phyloP scores from a whole-genome alignment of 1,284 basidiomycete species.

The Apiotrichum siamense region DNA sequence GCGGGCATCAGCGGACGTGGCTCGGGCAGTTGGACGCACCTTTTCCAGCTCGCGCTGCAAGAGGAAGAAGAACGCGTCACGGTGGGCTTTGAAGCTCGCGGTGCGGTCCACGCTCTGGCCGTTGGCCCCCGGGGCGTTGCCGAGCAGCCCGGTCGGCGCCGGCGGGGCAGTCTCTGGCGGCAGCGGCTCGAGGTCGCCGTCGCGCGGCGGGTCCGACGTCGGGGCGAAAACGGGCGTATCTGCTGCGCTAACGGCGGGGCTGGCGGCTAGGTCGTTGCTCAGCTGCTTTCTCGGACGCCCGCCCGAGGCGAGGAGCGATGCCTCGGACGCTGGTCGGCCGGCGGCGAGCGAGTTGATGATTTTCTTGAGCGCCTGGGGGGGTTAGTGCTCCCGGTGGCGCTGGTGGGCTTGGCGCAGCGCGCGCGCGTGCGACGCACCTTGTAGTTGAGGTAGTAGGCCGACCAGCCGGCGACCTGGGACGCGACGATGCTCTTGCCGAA shows the following conservation, averaged over 20 bases:
- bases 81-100: conserved; percentile 77
- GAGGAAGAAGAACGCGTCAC: conserved; percentile 98
- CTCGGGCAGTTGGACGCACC: conserved; percentile 49
- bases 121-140: background rate
- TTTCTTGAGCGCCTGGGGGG: conserved; percentile 46
- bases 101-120: conserved; percentile 26
- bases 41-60: conserved; percentile 97
- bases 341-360: conserved; percentile 97
- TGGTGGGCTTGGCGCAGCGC: background rate
- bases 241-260: conserved; percentile 1
- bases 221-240: conserved; percentile 10
- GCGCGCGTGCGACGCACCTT: conserved; percentile 52
- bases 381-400: background rate
- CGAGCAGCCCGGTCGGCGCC: conserved; percentile 24
- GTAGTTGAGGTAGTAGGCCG: conserved; percentile 93
- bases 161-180: conserved; percentile 44
- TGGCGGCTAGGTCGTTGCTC: conserved; percentile 23
- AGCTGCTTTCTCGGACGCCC: conserved; percentile 62
- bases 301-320: conserved; percentile 76
- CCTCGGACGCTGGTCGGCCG: conserved; percentile 77
- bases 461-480: conserved; percentile 97
- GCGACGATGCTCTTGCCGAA: conserved; percentile 98
- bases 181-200: conserved; percentile 39
- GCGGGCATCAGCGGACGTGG: conserved; percentile 5
- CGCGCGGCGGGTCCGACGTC: background rate